These are phyloP conservation scores for Phytopythium chamaehyphon DNA, from an alignment of 352 stramenopile genomes.

Conservation along the genomic window DNA sequence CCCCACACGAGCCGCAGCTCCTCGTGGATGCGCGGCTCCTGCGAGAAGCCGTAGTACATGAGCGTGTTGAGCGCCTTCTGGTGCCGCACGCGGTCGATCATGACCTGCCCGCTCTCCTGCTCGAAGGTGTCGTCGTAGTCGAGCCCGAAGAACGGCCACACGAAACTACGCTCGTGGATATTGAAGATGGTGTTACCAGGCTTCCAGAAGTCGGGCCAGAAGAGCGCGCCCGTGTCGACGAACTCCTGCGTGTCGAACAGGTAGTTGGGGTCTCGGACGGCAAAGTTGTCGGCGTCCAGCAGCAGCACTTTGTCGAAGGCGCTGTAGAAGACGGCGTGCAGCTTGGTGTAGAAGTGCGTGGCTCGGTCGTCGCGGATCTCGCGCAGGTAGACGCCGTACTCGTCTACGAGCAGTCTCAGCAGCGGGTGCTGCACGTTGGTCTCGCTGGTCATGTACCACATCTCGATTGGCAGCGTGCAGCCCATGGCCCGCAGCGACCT, in stretches of 20 bases:
- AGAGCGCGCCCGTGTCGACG: slow-evolving; percentile 49
- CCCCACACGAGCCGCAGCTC: slow-evolving; percentile 59
- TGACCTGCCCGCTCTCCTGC: slow-evolving; percentile 72
- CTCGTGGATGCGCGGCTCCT: slow-evolving; percentile 37
- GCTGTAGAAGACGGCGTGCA: slow-evolving; percentile 70
- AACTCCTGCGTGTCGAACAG: slow-evolving; percentile 63
- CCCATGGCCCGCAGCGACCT: slow-evolving; percentile 34
- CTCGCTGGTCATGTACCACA: slow-evolving; percentile 62
- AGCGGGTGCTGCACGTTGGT: slow-evolving; percentile 41
- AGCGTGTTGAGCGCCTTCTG: slow-evolving; percentile 55
- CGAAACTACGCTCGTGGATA: slow-evolving; percentile 51
- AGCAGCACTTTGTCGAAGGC: slow-evolving; percentile 75
- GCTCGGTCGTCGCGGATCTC: slow-evolving; percentile 55
- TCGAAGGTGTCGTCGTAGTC: slow-evolving; percentile 66
- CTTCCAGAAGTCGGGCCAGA: slow-evolving; percentile 85
- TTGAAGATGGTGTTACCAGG: slow-evolving; percentile 74
- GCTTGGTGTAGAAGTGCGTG: slow-evolving; percentile 63
- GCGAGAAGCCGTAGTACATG: slow-evolving; percentile 63
- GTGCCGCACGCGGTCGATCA: slow-evolving; percentile 52
- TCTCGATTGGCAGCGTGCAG: slow-evolving; percentile 55
- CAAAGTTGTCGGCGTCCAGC: slow-evolving; percentile 77
- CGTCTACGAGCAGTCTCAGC: slow-evolving; percentile 27
- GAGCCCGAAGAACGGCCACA: slow-evolving; percentile 67
- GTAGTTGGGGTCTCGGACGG: slow-evolving; percentile 56
- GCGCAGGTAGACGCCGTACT: slow-evolving; percentile 49